Base-by-base conservation (phyloP, 1,139 yeast species). In the Debaryomyces sp. region DNA sequence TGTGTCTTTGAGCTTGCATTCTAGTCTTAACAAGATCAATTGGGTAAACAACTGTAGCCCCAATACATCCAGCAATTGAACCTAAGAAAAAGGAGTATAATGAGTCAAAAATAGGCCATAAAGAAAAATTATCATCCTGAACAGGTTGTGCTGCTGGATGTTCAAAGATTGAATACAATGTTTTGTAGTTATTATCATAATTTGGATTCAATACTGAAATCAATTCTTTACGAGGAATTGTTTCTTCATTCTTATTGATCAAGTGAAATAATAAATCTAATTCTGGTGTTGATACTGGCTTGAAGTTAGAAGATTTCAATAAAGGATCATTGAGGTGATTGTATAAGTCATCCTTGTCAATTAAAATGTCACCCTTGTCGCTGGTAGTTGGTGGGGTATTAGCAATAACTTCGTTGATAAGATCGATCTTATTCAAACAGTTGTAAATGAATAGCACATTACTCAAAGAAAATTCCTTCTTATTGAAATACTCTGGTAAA, bases 31-130 rank as follows among this genome's bases (percentile, higher is more conserved):
- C 94, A 67, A 94, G 78, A 71, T 94, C 99, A 59, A 94, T 94
- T 40, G 99, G 99, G 66, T 94, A 94, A 41, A 94, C 99, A n/a
- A 88, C 91, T 9, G 97, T 89, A 23, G 99, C 98, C 57, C 99
- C 99, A 69, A 94, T 85, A 63, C 97, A 96, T 52, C 99, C 99
- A 32, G 99, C 98, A 47, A 92, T 78, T 3, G 97, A 91, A 26
- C 99, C 99, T 53, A 94, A 75, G 44, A 89, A 75, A 68, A 94
- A 94, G 52, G 96, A 91, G 70, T 92, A 90, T 47, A 86, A 78
- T 4, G 97, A 89, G 63, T 89, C 96, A 62, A 90, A 87, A 48
- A 94, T 77, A 33, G 80, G 80, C 78, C 78, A 75, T 52, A 75
- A 70, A 9, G 77, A 70, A 53, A 75, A 75, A 59, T 75, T 76